Percentiles rank a stretch among this genome's conserved stretches.
Conservation (phyloP, 1,139 yeast species). For the Taphrina confusa region DNA sequence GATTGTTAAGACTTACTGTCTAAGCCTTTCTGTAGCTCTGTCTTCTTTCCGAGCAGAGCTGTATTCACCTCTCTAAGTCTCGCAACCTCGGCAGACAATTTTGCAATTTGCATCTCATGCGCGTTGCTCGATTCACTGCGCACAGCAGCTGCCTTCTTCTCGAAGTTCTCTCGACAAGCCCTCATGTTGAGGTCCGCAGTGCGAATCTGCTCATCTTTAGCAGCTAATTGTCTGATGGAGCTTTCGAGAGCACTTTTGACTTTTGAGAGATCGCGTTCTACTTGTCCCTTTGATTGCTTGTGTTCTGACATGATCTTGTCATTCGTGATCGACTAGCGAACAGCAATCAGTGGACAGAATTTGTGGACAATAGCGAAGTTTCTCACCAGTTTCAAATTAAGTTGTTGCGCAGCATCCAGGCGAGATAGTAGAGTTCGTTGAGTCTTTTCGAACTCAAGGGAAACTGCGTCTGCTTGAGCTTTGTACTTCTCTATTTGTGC, state of each 20-base stretch:
- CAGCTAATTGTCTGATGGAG: neutral
- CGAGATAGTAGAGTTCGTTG: neutral
- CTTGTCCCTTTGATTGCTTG: neutral
- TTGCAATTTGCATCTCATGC: no score
- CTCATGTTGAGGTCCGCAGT: no score
- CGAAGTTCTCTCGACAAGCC: no score
- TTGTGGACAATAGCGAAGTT: no score
- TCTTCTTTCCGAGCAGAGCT: neutral
- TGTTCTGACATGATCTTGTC: neutral
- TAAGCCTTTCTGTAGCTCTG: constrained; percentile 3
- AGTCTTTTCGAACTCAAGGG: neutral
- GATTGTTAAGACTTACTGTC: neutral
- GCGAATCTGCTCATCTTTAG: neutral
- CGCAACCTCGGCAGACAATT: neutral
- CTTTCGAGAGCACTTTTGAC: neutral
- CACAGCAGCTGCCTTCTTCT: no score
- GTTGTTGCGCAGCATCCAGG: neutral
- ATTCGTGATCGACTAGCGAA: no score
- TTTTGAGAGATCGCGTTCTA: neutral
- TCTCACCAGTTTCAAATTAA: neutral
- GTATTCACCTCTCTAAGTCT: neutral
- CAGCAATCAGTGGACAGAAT: no score
- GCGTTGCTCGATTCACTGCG: no score
- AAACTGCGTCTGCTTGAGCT: neutral
- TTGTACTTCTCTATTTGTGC: neutral